A percentile compares a stretch with the other conserved stretches of the same genome.
These are phyloP conservation scores for Myriosclerotinia scirpicola DNA, from an alignment of 2,329 filamentous ascomycete species.

Conservation along the genomic window DNA sequence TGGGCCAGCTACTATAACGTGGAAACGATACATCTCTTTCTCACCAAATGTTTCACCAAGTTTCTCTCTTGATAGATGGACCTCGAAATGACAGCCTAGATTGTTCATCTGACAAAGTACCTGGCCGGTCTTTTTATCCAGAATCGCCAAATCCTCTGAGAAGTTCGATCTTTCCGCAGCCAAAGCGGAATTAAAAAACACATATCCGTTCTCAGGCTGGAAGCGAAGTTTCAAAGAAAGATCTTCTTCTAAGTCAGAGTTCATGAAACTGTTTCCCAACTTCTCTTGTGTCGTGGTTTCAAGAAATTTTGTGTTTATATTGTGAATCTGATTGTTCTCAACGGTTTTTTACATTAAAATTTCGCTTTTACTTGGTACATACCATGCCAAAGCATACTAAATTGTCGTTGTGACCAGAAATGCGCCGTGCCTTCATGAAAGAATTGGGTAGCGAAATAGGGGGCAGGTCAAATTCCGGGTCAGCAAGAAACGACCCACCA, in stretches of 20 bases:
- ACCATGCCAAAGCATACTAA: not conserved
- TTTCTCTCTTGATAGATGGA: not conserved
- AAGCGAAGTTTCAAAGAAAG: not conserved
- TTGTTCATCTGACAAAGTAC: not conserved
- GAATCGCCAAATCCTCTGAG: not conserved
- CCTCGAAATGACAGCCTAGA: not conserved
- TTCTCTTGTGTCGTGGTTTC: not conserved
- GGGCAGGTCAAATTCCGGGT: not conserved
- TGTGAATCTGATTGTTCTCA: not conserved
- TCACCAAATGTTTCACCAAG: not conserved
- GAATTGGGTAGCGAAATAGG: not conserved
- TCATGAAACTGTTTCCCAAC: not conserved
- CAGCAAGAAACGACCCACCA: not conserved
- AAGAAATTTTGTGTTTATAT: not conserved
- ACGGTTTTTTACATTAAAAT: not conserved
- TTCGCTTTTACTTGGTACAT: not conserved
- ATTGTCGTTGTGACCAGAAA: not conserved
- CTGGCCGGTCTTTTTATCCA: not conserved
- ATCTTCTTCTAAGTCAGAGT: not conserved
- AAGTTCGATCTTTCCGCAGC: not conserved
- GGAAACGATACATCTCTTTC: not conserved
- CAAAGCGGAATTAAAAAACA: not conserved
- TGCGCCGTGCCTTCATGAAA: not conserved
- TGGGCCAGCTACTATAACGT: constrained; percentile 25
- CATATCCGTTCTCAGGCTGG: not conserved